phyloP scores from a whole-genome alignment of 2,329 filamentous ascomycete species.

The Alternaria hordeiaustralica region DNA sequence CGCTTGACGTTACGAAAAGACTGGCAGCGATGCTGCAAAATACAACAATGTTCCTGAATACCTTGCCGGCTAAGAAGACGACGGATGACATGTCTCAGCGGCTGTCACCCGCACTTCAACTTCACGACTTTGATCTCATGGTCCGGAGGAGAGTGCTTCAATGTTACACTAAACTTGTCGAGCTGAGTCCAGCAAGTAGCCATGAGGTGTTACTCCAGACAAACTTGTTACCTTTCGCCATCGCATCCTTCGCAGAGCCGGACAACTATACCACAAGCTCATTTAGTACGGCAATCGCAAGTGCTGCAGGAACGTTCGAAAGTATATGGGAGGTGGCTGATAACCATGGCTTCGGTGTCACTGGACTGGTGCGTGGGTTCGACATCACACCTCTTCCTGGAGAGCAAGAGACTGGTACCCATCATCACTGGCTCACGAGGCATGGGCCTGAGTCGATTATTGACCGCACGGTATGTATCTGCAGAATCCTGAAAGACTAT shows the following conservation, averaged over 20 bases:
- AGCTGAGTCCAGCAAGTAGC: conserved; percentile 82
- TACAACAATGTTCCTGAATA: conserved; percentile 86
- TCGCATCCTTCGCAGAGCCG: conserved; percentile 91
- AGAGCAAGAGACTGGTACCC: conserved; percentile 52
- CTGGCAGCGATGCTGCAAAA: conserved; percentile 95
- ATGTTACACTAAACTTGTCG: conserved; percentile 91
- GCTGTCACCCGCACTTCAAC: conserved; percentile 81
- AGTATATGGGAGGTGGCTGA: conserved; percentile 94
- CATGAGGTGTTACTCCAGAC: conserved; percentile 88
- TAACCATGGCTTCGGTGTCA: conserved; percentile 93
- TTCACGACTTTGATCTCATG: conserved; percentile 91
- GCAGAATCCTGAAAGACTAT: no score
- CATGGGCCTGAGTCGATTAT: conserved; percentile 69
- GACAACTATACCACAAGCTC: conserved; percentile 86
- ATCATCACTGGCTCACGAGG: conserved; percentile 60
- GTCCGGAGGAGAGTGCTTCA: conserved; percentile 91
- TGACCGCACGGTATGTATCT: no score
- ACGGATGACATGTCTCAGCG: conserved; percentile 86
- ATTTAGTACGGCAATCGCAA: conserved; percentile 88
- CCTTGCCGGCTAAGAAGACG: conserved; percentile 80
- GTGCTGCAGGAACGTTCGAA: conserved; percentile 87
- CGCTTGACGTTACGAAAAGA: conserved; percentile 90
- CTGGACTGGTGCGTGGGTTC: conserved; percentile 80
- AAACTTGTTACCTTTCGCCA: conserved; percentile 85
- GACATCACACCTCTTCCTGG: conserved; percentile 73